phyloP scores from a whole-genome alignment of 169 alveolate species.

The Eimeria maxima region DNA sequence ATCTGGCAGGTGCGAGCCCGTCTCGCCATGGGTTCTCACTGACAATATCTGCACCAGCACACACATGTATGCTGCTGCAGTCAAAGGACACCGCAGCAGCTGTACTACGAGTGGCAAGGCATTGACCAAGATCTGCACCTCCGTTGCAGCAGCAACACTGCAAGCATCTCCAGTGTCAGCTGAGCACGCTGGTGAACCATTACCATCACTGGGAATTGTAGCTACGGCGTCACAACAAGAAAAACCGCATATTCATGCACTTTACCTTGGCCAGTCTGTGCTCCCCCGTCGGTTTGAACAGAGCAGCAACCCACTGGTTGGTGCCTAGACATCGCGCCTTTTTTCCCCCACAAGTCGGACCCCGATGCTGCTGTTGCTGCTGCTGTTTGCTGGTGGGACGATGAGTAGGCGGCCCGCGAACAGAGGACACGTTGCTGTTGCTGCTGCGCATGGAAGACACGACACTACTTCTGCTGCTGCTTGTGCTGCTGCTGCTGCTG shows the following conservation, averaged over 20 bases:
- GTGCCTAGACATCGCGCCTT: slow-evolving; percentile 61
- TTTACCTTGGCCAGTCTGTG: slow-evolving; percentile 71
- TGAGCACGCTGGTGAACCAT: not conserved
- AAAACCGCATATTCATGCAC: not conserved
- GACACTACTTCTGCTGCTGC: not conserved
- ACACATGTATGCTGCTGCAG: not conserved
- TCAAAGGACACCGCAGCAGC: not conserved
- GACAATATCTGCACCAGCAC: slow-evolving; percentile 72
- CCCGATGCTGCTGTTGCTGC: slow-evolving; percentile 62
- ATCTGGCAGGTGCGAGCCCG: slow-evolving; percentile 74
- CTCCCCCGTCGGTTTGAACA: slow-evolving; percentile 70
- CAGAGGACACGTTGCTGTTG: slow-evolving; percentile 8
- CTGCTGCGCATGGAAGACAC: slow-evolving; percentile 35
- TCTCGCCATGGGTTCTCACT: slow-evolving; percentile 78
- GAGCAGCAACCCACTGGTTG: slow-evolving; percentile 78
- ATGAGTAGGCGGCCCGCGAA: not conserved
- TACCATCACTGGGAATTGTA: slow-evolving; percentile 7
- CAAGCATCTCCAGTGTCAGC: not conserved
- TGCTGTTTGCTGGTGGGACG: slow-evolving; percentile 68
- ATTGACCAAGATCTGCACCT: not conserved
- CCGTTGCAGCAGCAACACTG: slow-evolving; percentile 10
- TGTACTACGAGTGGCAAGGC: not conserved
- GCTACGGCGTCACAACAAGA: not conserved
- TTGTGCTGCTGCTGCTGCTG: slow-evolving; percentile 50
- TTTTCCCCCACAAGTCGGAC: slow-evolving; percentile 33